Base-by-base conservation (phyloP, 2,329 filamentous ascomycete species). In the Ophiostoma perfectum region DNA sequence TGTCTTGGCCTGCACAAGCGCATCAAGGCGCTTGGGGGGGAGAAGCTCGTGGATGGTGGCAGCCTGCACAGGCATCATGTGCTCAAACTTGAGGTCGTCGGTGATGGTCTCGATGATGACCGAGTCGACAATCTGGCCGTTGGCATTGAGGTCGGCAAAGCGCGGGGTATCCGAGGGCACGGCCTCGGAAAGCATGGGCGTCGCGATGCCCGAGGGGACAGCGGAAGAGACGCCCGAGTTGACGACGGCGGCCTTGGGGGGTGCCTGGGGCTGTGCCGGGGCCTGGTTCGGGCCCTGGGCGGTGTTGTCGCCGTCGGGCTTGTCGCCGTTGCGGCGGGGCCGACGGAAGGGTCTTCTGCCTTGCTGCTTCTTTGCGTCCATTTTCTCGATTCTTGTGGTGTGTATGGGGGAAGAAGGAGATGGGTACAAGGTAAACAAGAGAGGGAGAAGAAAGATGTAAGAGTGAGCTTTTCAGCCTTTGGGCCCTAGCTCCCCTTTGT, bases 1-100 rank as follows among this genome's bases (percentile, higher is more conserved):
- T 0, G 92, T 96, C 80, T 90, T 93, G 66, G 92, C 92, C 78
- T 95, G 92, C 6, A 91, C 92, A 70, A 96, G 81, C 69, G 87
- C 80, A 74, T 85, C 83, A 66, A 73, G 76, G 39, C 79, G 77
- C 66, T 77, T 77, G 0, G 79, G 79, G n/a, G 80, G 78, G 11
- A 84, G 78, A 67, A 84, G 79, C 66, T 80, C 78, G 70, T 78
- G 75, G 12, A 86, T 77, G 2, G 83, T 84, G 16, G 82, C 80
- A 16, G 83, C 81, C 76, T 86, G 83, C 2, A 86, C 83, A 12
- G 83, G 82, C 69, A 82, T 84, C 83, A 85, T 85, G 74, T 80
- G 78, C 70, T 82, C 76, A 72, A 83, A 83, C 71, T 80, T 78
- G 73, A 84, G 76, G 69, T 83, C 82, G 14, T 82, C 69, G 8